Evolutionary conservation across 1,139 yeast genomes (phyloP), one percentile per base, ranked within the genome.

Genomic region (Nakaseomyces delphensis): DNA sequence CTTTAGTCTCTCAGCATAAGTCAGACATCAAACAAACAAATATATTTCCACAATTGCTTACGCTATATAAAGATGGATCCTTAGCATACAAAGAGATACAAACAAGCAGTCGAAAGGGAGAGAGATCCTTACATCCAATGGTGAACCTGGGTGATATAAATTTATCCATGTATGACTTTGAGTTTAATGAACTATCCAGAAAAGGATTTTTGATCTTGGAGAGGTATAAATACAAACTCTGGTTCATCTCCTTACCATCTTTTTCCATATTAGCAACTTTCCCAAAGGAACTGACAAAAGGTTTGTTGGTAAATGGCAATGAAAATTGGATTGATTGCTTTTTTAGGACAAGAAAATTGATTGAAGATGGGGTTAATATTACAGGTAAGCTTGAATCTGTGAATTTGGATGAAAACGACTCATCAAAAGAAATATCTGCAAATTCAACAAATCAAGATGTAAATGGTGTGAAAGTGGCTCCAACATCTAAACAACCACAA

Each of bases 121-220:
- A 32, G 11, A 21, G 33, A 13, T n/a, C 25, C 6, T 14, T 33
- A 8, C 33, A 42, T 11, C 39, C 30, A 9, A 51, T 60, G 45
- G 55, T 58, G 7, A 54, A 56, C 39, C 49, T 60, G n/a, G 51
- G 71, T 47, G 79, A 65, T 71, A 77, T 52, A 57, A 78, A 77
- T 51, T 77, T 81, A 46, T 83, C 83, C 60, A 77, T 82, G 79
- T 82, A 81, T 57, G 89, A 82, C 60, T 82, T 79, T 59, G 91
- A 82, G 55, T 81, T 82, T 59, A 73, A 74, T 49, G 81, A 75
- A 38, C 64, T 62, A 11, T 64, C 61, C n/a, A 65, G 64, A 30
- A 73, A 66, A 43, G 89, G 89, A 1, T 81, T 76, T 52, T 66
- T 82, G 41, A 79, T 82, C 13, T 59, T 82, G 29, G 89, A 82